Evolutionary conservation across 2,329 filamentous ascomycete species (phyloP).

Genomic region (Cryphonectria japonica): DNA sequence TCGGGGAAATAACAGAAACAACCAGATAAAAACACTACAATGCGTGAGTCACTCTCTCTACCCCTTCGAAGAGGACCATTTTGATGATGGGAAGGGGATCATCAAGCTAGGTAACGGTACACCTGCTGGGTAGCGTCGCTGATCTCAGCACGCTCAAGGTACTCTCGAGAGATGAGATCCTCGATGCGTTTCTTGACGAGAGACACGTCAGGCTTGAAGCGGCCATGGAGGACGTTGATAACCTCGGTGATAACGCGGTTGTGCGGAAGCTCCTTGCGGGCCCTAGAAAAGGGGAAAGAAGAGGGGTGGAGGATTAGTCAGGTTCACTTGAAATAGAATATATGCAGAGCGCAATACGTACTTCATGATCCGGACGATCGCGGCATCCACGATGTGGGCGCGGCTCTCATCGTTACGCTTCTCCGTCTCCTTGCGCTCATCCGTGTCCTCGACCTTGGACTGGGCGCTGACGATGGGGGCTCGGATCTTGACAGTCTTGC

Average conservation of each 20-base stretch:
- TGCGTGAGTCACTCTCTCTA: neutral
- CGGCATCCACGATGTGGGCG: constrained; percentile 73
- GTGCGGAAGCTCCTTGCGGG: constrained; percentile 73
- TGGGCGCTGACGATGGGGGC: constrained; percentile 80
- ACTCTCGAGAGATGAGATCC: constrained; percentile 75
- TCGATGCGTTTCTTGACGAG: constrained; percentile 85
- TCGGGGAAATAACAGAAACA: neutral
- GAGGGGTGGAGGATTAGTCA: constrained; percentile 35
- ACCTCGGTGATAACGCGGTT: constrained; percentile 73
- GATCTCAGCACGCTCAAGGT: constrained; percentile 75
- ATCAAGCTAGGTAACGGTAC: constrained; percentile 73
- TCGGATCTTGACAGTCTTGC: constrained; percentile 85
- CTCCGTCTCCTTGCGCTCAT: constrained; percentile 72
- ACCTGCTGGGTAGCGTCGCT: constrained; percentile 62
- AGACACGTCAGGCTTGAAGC: constrained; percentile 75
- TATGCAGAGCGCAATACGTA: constrained; percentile 48
- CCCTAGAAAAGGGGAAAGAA: constrained; percentile 48
- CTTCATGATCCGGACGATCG: constrained; percentile 85
- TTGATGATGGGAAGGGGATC: neutral
- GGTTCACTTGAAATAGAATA: constrained; percentile 1
- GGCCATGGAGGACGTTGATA: constrained; percentile 66
- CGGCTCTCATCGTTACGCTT: constrained; percentile 75
- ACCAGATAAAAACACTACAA: constrained; percentile 15
- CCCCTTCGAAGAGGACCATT: neutral
- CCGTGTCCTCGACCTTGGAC: constrained; percentile 81